These are phyloP conservation scores for Colletotrichum eleusines DNA, from an alignment of 2,329 filamentous ascomycete genomes.

Conservation along the genomic window DNA sequence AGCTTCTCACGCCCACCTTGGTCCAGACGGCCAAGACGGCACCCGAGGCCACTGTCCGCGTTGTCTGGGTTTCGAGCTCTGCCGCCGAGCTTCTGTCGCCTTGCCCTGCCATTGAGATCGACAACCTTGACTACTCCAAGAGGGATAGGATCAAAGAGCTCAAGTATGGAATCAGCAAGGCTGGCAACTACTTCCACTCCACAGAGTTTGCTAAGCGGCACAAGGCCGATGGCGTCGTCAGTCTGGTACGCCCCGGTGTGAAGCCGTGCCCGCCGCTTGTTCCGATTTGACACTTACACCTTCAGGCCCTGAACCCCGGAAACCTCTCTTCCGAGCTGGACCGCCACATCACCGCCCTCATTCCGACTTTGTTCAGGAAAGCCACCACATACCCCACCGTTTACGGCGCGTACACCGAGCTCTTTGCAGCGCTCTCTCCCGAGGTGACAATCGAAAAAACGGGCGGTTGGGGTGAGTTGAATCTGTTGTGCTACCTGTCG, in stretches of 20 bases:
- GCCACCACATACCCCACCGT: slow-evolving; percentile 46
- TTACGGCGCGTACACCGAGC: slow-evolving; percentile 61
- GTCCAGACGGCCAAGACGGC: slow-evolving; percentile 48
- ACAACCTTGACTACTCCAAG: slow-evolving; percentile 48
- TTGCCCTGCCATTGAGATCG: slow-evolving; percentile 45
- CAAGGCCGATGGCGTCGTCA: slow-evolving; percentile 44
- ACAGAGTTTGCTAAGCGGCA: slow-evolving; percentile 49
- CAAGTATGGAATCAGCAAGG: slow-evolving; percentile 51
- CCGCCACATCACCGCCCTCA: slow-evolving; percentile 40
- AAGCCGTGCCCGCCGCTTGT: background rate
- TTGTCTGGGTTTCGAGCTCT: slow-evolving; percentile 51
- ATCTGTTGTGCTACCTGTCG: background rate
- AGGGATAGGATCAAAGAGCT: slow-evolving; percentile 43
- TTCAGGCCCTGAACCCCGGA: slow-evolving; percentile 53
- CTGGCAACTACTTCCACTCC: slow-evolving; percentile 50
- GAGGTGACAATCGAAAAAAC: slow-evolving; percentile 55
- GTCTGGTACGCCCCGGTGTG: slow-evolving; percentile 31
- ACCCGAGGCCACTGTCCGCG: slow-evolving; percentile 48
- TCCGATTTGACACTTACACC: background rate
- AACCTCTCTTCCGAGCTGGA: slow-evolving; percentile 54
- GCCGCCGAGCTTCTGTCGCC: slow-evolving; percentile 46
- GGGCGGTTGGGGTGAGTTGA: slow-evolving; percentile 48
- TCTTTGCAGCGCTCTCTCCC: slow-evolving; percentile 60
- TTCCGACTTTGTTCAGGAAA: slow-evolving; percentile 32
- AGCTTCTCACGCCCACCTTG: slow-evolving; percentile 53